Base-by-base conservation (phyloP, 2,329 filamentous ascomycete genomes). In the Tolypocladium guangdongense region DNA sequence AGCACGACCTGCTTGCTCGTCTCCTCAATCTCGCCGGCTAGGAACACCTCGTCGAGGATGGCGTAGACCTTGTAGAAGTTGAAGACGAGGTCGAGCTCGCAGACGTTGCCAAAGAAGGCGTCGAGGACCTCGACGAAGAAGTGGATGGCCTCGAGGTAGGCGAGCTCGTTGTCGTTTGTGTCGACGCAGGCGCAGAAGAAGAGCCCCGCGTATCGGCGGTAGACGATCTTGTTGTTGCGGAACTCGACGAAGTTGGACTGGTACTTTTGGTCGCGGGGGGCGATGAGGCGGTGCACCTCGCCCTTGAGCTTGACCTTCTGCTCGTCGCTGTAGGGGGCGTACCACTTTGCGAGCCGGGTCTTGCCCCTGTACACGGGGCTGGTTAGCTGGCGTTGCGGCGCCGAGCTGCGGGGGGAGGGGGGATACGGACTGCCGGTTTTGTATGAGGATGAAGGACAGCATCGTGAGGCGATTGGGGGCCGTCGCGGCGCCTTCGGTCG, bases 181-280 rank as follows among this genome's bases (percentile, higher is more conserved):
- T 99, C 93, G 68, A 99, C 93, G 72, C 93, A 97, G 52, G 91
- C 95, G 77, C 93, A 99, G 78, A 99, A 99, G 82, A 99, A 99
- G 55, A 99, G 83, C 0, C 93, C 93, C 0, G 93, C 93, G 73
- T 99, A 99, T 58, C 93, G 88, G 46, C 95, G 87, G 76, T 99
- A 99, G 52, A 99, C 90, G 63, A 99, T 88, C 76, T 96, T 97
- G 68, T 92, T 90, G 73, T 90, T 88, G 60, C 89, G 87, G 75
- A 87, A 86, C 74, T 99, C 93, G 78, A 99, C 93, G 66, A 99
- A 99, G 76, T 99, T 99, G 74, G 90, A 96, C 71, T 99, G 93
- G 78, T 99, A 96, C 70, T 99, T 99, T 69, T 99, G 93, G 73
- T 99, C 93, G 67, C 93, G 88, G 7, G 93, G 93, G 0, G 93